Evolutionary conservation across 2,329 filamentous ascomycete species (phyloP).

Genomic region (Monosporascus sp.): DNA sequence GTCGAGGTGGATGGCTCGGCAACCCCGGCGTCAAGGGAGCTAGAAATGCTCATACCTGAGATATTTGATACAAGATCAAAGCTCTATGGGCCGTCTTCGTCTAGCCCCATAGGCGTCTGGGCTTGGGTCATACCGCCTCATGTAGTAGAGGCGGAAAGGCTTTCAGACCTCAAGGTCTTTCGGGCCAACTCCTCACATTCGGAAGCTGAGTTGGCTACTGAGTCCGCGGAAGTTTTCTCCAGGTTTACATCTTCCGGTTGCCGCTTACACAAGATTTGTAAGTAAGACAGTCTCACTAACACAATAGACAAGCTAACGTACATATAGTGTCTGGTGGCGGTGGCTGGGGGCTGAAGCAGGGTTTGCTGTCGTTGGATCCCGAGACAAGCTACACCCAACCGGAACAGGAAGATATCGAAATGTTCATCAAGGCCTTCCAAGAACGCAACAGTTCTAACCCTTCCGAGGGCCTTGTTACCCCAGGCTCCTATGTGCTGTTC

Average conservation of each 20-base stretch:
- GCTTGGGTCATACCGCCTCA: conserved; percentile 57
- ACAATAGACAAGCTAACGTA: conserved; percentile 14
- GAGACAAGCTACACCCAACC: conserved; percentile 48
- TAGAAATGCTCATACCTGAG: conserved; percentile 59
- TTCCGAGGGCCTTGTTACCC: conserved; percentile 51
- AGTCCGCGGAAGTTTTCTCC: conserved; percentile 25
- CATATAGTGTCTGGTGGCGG: conserved; percentile 69
- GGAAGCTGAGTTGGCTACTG: conserved; percentile 21
- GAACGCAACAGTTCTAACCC: conserved; percentile 27
- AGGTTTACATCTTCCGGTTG: conserved; percentile 36
- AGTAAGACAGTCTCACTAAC: conserved; percentile 18
- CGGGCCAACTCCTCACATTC: conserved; percentile 13
- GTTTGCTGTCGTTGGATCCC: conserved; percentile 73
- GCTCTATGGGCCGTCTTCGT: conserved; percentile 16
- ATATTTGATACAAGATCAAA: conserved; percentile 43
- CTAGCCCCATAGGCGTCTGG: conserved; percentile 60
- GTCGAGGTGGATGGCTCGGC: conserved; percentile 44
- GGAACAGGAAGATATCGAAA: conserved; percentile 47
- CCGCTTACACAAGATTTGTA: conserved; percentile 42
- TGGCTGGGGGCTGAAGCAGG: conserved; percentile 78
- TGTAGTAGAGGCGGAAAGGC: conserved; percentile 13
- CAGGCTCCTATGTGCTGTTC: conserved; percentile 64
- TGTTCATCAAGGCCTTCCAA: conserved; percentile 46
- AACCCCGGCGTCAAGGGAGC: conserved; percentile 63
- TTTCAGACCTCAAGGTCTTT: conserved; percentile 18